Percentiles rank a stretch among this genome's conserved stretches.
Conservation (phyloP, 1,139 yeast species). For the Yamadazyma diospyri region DNA sequence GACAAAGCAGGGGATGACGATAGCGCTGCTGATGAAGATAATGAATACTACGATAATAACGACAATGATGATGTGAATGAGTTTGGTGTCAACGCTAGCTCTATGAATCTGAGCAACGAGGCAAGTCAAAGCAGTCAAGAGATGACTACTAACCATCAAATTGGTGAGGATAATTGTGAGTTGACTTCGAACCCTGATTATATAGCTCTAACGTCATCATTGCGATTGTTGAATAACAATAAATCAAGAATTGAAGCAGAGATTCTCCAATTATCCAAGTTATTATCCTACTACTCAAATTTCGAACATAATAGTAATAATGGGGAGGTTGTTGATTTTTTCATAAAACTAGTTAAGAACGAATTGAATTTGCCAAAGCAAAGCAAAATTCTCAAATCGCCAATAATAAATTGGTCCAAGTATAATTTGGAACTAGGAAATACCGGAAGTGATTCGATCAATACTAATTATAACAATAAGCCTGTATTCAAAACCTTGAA, state of each 20-base stretch:
- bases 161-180: conserved; percentile 4
- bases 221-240: conserved; percentile 26
- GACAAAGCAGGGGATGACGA: conserved; percentile 3
- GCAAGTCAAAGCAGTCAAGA: not conserved
- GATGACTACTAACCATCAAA: not conserved
- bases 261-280: conserved; percentile 29
- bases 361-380: conserved; percentile 37
- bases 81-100: not conserved
- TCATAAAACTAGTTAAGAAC: conserved; percentile 27
- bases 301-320: conserved; percentile 8
- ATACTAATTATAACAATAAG: conserved; percentile 17
- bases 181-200: conserved; percentile 37
- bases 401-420: conserved; percentile 36
- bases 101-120: not conserved
- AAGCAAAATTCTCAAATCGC: conserved; percentile 31
- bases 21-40: not conserved
- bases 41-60: conserved; percentile 5
- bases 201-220: conserved; percentile 34
- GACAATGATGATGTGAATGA: conserved; percentile 5
- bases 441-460: conserved; percentile 12
- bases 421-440: conserved; percentile 17
- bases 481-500: conserved; percentile 27
- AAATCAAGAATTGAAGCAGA: conserved; percentile 27
- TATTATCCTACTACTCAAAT: conserved; percentile 18
- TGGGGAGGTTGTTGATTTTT: conserved; percentile 25